These are phyloP conservation scores for Ophiostoma sp. DNA, from an alignment of 2,329 filamentous ascomycete species.

Conservation along the genomic window DNA sequence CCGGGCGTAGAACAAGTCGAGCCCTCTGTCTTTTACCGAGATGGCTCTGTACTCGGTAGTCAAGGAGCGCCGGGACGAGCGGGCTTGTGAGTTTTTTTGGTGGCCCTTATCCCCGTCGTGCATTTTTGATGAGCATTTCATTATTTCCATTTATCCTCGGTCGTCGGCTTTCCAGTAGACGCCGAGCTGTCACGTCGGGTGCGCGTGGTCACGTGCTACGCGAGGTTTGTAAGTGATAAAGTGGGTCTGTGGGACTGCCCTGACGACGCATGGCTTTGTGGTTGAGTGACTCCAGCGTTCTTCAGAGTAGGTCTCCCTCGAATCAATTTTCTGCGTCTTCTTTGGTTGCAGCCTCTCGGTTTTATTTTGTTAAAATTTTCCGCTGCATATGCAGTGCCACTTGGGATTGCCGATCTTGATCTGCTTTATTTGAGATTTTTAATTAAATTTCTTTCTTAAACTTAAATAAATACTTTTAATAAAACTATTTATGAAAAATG, in stretches of 20 bases:
- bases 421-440: neutral
- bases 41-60: neutral
- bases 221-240: neutral
- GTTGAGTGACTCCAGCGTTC: neutral
- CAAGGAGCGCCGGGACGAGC: neutral
- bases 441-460: too few relatives aligned
- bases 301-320: neutral
- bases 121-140: neutral
- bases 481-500: too few relatives aligned
- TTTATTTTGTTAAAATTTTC: neutral
- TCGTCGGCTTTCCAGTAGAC: neutral
- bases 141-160: neutral
- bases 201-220: slow-evolving; percentile 21
- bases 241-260: slow-evolving; percentile 10
- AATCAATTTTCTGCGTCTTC: neutral
- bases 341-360: neutral
- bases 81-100: neutral
- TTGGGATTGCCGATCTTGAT: neutral
- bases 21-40: too few relatives aligned
- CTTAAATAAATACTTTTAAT: too few relatives aligned
- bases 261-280: neutral
- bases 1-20: neutral
- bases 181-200: slow-evolving; percentile 16
- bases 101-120: neutral
- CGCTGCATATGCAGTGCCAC: neutral